A percentile compares a stretch with the other conserved stretches of the same genome.
Evolutionary conservation across 169 alveolate genomes (phyloP).

Genomic region (Eimeria necatrix): DNA sequence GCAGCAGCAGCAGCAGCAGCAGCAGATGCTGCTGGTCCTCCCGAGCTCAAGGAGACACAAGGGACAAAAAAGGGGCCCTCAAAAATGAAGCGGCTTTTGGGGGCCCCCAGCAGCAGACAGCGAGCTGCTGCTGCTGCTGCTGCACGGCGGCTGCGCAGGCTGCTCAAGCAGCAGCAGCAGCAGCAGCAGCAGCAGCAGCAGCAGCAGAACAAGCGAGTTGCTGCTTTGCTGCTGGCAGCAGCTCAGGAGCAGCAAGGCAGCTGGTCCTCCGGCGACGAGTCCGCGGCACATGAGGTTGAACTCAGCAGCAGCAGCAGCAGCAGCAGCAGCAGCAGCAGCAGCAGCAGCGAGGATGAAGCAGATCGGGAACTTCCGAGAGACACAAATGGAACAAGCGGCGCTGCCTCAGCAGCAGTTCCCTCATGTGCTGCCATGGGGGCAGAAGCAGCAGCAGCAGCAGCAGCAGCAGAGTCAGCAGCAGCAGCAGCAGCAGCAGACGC

Average conservation of each 20-base stretch:
- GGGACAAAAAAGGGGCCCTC: slow-evolving; percentile 2
- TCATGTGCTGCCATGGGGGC: neutral
- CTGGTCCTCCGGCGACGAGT: neutral
- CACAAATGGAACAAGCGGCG: neutral
- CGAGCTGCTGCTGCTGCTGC: slow-evolving; percentile 38
- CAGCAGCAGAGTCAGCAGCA: too few species aligned
- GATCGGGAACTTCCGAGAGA: neutral
- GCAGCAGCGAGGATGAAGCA: neutral
- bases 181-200: neutral
- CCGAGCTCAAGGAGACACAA: too few species aligned
- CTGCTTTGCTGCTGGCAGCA: neutral
- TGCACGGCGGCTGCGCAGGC: slow-evolving; percentile 51
- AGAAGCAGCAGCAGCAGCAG: too few species aligned
- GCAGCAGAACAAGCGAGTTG: neutral
- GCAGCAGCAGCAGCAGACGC: too few species aligned
- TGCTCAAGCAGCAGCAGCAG: neutral
- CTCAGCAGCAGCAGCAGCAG: neutral
- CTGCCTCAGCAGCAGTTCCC: neutral
- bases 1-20: neutral
- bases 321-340: slow-evolving; percentile 3
- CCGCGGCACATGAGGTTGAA: neutral
- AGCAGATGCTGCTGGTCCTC: neutral
- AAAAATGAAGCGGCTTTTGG: neutral
- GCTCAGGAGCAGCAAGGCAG: neutral
- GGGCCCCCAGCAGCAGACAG: neutral